Conservation (phyloP, 192 early-diverging fungal genomes). For the Entomortierella lignicola region DNA sequence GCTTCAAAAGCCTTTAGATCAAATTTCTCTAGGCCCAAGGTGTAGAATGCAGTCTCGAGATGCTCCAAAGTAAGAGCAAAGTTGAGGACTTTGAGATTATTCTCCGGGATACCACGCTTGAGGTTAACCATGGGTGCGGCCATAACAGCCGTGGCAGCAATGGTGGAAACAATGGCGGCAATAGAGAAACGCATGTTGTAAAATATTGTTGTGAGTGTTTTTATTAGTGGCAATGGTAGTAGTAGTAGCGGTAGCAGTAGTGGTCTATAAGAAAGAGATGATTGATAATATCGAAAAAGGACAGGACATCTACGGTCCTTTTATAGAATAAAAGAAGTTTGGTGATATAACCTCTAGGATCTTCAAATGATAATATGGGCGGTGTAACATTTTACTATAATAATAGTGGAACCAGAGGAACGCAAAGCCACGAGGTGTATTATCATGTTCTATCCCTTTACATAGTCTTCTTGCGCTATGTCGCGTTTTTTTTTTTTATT, state of each 20-base stretch:
- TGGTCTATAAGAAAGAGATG: too few relatives aligned
- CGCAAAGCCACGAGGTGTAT: too few relatives aligned
- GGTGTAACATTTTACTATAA: too few relatives aligned
- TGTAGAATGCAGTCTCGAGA: constrained; percentile 38
- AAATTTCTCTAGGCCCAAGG: constrained; percentile 22
- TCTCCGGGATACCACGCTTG: neutral
- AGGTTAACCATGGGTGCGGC: constrained; percentile 1
- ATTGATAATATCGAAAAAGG: neutral
- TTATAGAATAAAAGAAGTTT: too few relatives aligned
- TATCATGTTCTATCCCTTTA: neutral
- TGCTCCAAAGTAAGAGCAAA: constrained; percentile 38
- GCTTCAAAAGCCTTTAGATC: neutral
- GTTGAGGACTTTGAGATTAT: constrained; percentile 12
- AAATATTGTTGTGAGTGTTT: too few relatives aligned
- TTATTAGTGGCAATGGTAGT: too few relatives aligned
- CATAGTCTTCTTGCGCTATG: neutral
- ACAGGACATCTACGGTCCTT: too few relatives aligned
- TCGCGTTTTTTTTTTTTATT: too few relatives aligned
- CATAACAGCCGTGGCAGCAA: constrained; percentile 15
- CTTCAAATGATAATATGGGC: too few relatives aligned
- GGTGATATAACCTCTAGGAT: too few relatives aligned
- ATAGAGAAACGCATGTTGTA: constrained; percentile 24
- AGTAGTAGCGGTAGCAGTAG: too few relatives aligned
- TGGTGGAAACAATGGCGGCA: constrained; percentile 7
- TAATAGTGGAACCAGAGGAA: too few relatives aligned